phyloP scores from a whole-genome alignment of 352 stramenopile genomes.

The Peronosclerospora sorghi region DNA sequence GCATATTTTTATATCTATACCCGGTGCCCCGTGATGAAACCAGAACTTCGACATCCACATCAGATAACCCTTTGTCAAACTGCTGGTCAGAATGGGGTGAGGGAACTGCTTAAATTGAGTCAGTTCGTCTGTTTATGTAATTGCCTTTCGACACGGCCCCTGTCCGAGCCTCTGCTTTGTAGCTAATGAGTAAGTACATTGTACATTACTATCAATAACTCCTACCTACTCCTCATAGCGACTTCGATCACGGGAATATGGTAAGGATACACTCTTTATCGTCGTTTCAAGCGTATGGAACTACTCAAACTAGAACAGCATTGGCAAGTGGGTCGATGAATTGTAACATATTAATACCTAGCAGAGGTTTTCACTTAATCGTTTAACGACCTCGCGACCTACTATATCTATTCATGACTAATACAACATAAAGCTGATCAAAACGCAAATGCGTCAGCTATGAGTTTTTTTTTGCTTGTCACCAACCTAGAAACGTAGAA shows the following conservation, averaged over 20 bases:
- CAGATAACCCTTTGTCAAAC: no score
- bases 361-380: neutral
- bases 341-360: neutral
- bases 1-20: no score
- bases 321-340: neutral
- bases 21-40: no score
- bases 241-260: neutral
- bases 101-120: neutral
- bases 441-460: no score
- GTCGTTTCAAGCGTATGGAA: neutral
- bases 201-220: neutral
- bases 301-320: neutral
- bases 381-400: slow-evolving; percentile 8
- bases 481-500: no score
- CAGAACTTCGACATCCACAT: no score
- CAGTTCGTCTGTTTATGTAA: neutral
- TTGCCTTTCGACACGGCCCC: neutral
- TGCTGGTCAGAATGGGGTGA: neutral
- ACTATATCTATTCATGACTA: neutral
- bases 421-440: no score
- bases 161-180: slow-evolving; percentile 10
- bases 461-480: neutral
- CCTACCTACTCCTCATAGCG: neutral
- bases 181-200: neutral
- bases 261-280: neutral